Evolutionary conservation across 768 basidiomycete species (phyloP), one percentile per base, ranked within the genome.

Genomic region (Macrolepiota dolichaula): DNA sequence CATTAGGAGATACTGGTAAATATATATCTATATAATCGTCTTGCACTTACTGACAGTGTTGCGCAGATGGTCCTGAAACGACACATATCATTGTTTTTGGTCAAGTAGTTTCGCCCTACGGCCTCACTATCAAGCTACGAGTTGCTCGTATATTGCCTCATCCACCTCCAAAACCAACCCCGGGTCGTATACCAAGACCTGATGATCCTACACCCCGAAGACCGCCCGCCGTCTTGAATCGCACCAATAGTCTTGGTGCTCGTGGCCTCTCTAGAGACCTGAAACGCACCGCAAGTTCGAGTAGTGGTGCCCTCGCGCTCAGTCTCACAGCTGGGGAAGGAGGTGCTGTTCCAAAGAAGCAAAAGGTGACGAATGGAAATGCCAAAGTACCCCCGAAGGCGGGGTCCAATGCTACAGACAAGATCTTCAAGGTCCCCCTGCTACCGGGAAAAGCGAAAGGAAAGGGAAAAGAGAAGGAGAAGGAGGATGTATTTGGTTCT

Each of bases 191-290:
- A 15, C 70, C 78, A 10, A 67, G 91, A 37, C 91, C 91, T 0
- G 91, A 92, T 63, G 91, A 92, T 62, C 91, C 89, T 0, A 90
- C 86, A 4, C 91, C 91, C 7, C 87, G 91, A 17, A 77, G 80
- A 29, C 89, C 89, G 0, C 87, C 89, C 6, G 58, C 76, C 49
- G 63, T 74, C 50, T 76, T 80, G 49, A 66, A 68, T 22, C 70
- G 70, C 38, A 59, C 65, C 64, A 46, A 63, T 1, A 68, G 64
- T 49, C 12, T 66, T 2, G 63, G 66, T 25, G 57, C 37, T 22
- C 63, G 61, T 24, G 66, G 49, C 51, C 36, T 42, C 12, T 22
- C 51, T 57, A 58, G 65, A 15, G 69, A 67, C 42, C 65, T 77
- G 27, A 76, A 74, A 57, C 71, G 74, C 35, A 65, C 70, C 7